Evolutionary conservation across 257 asterid genomes (phyloP), one percentile per base, ranked within the genome.

Genomic region (Pogostemon cablin): DNA sequence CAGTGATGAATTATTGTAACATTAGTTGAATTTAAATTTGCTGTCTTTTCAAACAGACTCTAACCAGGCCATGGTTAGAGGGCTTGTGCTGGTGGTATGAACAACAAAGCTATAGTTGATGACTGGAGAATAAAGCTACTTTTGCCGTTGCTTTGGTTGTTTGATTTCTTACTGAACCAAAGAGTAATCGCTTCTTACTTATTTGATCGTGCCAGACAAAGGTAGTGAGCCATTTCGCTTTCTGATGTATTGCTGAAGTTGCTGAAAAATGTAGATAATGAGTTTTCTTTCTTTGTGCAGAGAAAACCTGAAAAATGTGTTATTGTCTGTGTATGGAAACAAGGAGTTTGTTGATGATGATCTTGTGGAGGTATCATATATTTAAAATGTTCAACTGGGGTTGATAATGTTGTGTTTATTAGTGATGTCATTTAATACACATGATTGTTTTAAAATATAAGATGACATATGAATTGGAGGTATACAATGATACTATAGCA

Each of bases 41-140:
- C 17, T 15, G 17, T 41, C 40, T 17, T 60, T 50, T 15, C 74
- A 12, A 72, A 50, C 81, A 90, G 96, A 90, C 79, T 79, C 91
- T n/a, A 69, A 71, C 4, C 76, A 50, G 52, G 68, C 86, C 59
- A 73, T 82, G 56, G 85, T 93, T 63, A 80, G 83, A 57, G 98
- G 92, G 39, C 88, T 91, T n/a, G 98, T 86, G 87, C 97, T 5
- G 96, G 98, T 76, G 98, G 97, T 11, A 93, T 91, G 97, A 93
- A 91, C 92, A 93, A 93, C 86, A 93, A 93, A 82, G 97, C 97
- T 1, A 82, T 90, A 75, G 98, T 93, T 42, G 97, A 91, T 67
- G 98, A 93, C 78, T 93, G 98, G 98, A 90, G 98, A 73, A 91
- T 93, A 61, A 89, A 84, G 83, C 86, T 91, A 44, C 72, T 89